Evolutionary conservation across 139 green algal species (phyloP).

Genomic region (Coccomyxa sp.): DNA sequence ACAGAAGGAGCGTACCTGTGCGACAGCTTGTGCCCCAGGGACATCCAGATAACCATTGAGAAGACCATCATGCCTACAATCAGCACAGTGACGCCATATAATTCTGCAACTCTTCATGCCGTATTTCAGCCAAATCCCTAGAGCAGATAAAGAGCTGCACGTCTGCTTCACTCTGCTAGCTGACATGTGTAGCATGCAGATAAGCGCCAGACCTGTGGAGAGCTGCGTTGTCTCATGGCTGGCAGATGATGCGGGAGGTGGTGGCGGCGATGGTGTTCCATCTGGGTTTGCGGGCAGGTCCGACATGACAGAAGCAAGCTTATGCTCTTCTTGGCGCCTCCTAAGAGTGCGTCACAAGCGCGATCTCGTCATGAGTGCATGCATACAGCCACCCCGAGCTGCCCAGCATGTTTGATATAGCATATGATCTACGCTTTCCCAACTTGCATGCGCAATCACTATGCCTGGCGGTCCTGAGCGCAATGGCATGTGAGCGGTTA

Average conservation of each 20-base stretch:
- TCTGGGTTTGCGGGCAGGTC: no score
- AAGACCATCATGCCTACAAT: conserved; percentile 44
- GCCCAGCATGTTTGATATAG: no score
- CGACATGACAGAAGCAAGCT: no score
- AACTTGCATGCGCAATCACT: no score
- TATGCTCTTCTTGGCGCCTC: no score
- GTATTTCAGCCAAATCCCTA: not conserved
- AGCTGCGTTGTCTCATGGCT: not conserved
- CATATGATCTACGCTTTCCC: no score
- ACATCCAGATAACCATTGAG: conserved; percentile 52
- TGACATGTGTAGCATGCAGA: not conserved
- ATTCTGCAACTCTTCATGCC: not conserved
- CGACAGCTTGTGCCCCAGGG: conserved; percentile 36
- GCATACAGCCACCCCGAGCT: no score
- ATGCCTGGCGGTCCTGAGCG: no score
- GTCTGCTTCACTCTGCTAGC: not conserved
- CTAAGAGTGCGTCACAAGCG: no score
- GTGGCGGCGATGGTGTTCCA: no score
- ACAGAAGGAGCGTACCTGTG: not conserved
- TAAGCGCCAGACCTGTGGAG: not conserved
- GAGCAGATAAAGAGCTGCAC: not conserved
- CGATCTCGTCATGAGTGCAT: no score
- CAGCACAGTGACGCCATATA: not conserved
- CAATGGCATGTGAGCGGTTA: no score
- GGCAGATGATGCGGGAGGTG: not conserved